Evolutionary conservation across 164 flowering plant species (phyloP), one percentile per base, ranked within the genome.

Genomic region (Stephania japonica): DNA sequence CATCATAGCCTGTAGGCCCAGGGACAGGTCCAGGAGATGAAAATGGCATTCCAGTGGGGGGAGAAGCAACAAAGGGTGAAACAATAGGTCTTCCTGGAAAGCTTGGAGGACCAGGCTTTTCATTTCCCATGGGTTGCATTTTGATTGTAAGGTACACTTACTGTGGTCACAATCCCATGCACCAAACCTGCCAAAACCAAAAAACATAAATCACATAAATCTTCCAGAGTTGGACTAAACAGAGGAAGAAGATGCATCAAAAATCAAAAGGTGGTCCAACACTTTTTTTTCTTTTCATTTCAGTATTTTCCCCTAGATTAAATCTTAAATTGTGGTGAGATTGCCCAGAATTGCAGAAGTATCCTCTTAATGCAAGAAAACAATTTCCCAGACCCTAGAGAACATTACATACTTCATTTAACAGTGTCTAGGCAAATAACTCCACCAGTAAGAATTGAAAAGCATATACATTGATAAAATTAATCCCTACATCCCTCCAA

Each of bases 101-200:
- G 70, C 49, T 47, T 14, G 80, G 84, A 64, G 80, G 86, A 49
- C 84, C 84, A 53, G 84, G 81, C 73, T 88, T 81, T 81, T 90
- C 92, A 75, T 89, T 87, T 75, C 90, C 97, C 90, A 86, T 89
- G 56, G 85, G 70, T 72, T 81, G 83, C 75, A 79, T 71, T 43
- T 70, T 43, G 64, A 71, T 72, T 42, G 72, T 78, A 72, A 43
- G 71, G 61, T 71, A 59, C 65, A 75, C 73, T 67, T 47, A 41
- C 23, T 61, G 77, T 50, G 26, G 50, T 71, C 75, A 84, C 59
- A 67, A 49, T 80, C 61, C 78, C 85, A 83, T 78, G 68, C 73
- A 70, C 65, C 49, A 73, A 82, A 75, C 85, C 84, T 80, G 80
- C 64, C 44, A 69, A 42, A 71, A 59, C 64, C 64, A 59, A 47